Evolutionary conservation across 1,284 basidiomycete species (phyloP), one percentile per base, ranked within the genome.

Genomic region (Leccinum proximum): DNA sequence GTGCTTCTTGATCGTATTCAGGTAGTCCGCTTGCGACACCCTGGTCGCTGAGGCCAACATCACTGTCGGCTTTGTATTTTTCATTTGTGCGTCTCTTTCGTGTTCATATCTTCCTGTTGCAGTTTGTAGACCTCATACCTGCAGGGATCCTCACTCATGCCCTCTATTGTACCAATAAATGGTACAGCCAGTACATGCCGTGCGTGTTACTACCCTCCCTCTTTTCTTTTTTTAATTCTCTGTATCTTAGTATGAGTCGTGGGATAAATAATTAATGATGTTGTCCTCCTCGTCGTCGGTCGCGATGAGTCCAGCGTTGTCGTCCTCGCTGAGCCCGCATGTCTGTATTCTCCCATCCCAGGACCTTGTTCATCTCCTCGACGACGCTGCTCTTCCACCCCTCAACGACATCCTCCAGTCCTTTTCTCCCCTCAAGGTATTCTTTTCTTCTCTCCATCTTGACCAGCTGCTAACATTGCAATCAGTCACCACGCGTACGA

Each of bases 371-470:
- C 81, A 85, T 33, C 79, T 92, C 48, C 76, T 93, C 58, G 74
- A 79, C 48, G 72, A 80, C 3, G 81, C 85, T 8, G 82, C 83
- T 1, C 77, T 93, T 13, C 91, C 91, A 1, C 80, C 86, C 33
- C 76, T 93, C 16, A 84, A 85, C 35, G 81, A 88, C 68, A 83
- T 93, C 60, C 80, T 93, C 22, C 91, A 93, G 72, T 91, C 90
- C 8, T 93, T 93, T 71, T 90, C 91, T 2, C 91, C 92, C n/a
- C 89, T 3, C 86, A 91, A 81, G 89, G 91, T 90, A 75, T 62
- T 75, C 54, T 22, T 18, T 26, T 53, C 62, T 45, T 11, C 50
- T 48, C 4, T 50, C 53, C 63, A 13, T 30, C 38, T 16, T 64
- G 50, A 26, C 64, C 10, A 50, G 61, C 33, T 33, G 33, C 67